These are phyloP conservation scores for Penicillium salamii DNA, from an alignment of 495 filamentous ascomycete species.

Conservation along the genomic window DNA sequence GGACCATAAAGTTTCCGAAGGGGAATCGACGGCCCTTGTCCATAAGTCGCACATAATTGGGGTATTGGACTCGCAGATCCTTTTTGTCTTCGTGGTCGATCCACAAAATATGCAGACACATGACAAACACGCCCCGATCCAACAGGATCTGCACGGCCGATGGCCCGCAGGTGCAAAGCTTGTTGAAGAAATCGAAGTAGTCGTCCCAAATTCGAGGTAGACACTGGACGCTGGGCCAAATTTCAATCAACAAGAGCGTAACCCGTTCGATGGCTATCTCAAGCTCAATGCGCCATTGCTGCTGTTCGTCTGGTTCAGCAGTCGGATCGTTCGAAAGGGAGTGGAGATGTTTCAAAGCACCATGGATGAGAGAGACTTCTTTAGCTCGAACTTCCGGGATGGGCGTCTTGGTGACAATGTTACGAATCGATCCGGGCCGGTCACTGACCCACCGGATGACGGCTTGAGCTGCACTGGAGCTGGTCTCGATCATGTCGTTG, in stretches of 20 bases:
- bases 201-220: constrained; percentile 71
- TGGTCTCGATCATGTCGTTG: constrained; percentile 45
- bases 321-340: constrained; percentile 42
- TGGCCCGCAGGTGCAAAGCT: constrained; percentile 56
- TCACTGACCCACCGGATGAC: constrained; percentile 63
- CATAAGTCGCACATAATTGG: constrained; percentile 54
- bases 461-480: constrained; percentile 27
- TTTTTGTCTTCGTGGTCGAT: constrained; percentile 56
- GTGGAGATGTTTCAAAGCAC: constrained; percentile 45
- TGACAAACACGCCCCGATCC: constrained; percentile 51
- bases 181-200: constrained; percentile 67
- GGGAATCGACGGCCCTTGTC: constrained; percentile 53
- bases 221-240: constrained; percentile 55
- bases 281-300: constrained; percentile 29
- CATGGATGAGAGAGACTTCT: constrained; percentile 53
- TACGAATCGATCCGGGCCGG: constrained; percentile 55
- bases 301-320: constrained; percentile 27
- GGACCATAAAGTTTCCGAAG: constrained; percentile 40
- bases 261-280: constrained; percentile 51
- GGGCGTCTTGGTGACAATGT: constrained; percentile 64
- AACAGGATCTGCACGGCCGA: constrained; percentile 55
- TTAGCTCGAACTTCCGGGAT: constrained; percentile 59
- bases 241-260: constrained; percentile 47
- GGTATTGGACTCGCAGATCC: constrained; percentile 46
- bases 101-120: constrained; percentile 59